Base-by-base conservation (phyloP, 2,329 filamentous ascomycete species). In the Colletotrichum lindemuthianum region DNA sequence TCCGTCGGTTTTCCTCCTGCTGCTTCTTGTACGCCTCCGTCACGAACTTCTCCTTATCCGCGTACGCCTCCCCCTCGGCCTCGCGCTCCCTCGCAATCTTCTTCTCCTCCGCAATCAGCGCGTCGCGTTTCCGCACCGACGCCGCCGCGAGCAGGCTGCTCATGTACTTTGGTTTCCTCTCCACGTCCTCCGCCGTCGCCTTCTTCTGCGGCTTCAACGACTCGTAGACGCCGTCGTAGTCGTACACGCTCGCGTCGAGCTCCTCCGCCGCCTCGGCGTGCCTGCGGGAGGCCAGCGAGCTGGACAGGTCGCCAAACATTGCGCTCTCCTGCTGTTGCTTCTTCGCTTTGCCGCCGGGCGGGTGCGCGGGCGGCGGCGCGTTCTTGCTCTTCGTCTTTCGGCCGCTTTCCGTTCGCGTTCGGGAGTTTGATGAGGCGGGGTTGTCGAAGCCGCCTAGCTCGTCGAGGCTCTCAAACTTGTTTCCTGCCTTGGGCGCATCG, bases 161-260 rank as follows among this genome's bases (percentile, higher is more conserved):
- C 88, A 96, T 94, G 78, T 96, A 96, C 70, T 91, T 92, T 1
- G 92, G 90, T 69, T 88, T 88, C 44, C 88, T 82, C 71, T 90
- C 86, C 2, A 80, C 77, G 4, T 85, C 84, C 48, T 81, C 81
- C 50, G 81, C 80, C 7, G 82, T 83, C 5, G 80, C 81, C 63
- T 84, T 84, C 69, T 87, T 85, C 64, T 88, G 84, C 13, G 87
- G 86, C 69, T 92, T 90, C 44, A 95, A 82, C 1, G 90, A 90
- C 70, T 95, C 92, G 78, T 93, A 94, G 24, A 92, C 91, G 2
- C 85, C 86, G 74, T 96, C 92, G 79, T 96, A 96, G 78, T 96
- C 92, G 81, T 94, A 96, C 69, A 96, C 89, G 52, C 87, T 89
- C 2, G 91, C 81, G 71, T 96, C 92, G 8, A 90, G 73, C 64